A percentile compares a stretch with the other conserved stretches of the same genome.
Evolutionary conservation across 495 filamentous ascomycete species (phyloP).

Genomic region (Bacidia gigantensis): DNA sequence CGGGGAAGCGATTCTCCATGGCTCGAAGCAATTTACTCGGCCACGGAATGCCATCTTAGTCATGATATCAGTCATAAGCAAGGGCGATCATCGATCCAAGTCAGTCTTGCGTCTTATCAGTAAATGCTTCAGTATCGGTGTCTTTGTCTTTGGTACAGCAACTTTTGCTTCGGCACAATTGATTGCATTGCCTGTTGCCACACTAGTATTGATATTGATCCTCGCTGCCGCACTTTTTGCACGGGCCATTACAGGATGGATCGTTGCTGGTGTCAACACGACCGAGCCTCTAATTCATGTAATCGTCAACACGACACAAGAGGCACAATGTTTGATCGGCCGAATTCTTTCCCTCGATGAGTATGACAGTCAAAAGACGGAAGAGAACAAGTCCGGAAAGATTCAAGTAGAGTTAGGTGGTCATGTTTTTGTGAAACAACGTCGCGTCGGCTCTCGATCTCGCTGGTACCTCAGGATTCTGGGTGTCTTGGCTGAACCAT

Average conservation of each 20-base stretch:
- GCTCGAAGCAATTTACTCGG: background rate
- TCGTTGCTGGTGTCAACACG: constrained; percentile 1
- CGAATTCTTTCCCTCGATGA: constrained; percentile 3
- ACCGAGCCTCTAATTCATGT: constrained; percentile 10
- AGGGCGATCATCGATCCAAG: background rate
- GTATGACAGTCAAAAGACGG: background rate
- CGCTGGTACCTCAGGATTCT: background rate
- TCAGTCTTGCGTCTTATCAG: constrained; percentile 1
- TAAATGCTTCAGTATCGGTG: constrained; percentile 5
- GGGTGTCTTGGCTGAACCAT: background rate
- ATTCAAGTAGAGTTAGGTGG: background rate
- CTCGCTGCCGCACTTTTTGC: constrained; percentile 7
- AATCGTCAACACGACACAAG: constrained; percentile 2
- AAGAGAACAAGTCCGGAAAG: background rate
- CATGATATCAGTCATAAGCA: constrained; percentile 1
- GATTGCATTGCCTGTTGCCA: constrained; percentile 6
- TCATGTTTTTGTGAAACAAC: background rate
- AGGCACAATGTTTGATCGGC: background rate
- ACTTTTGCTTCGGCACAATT: constrained; percentile 8
- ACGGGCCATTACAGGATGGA: constrained; percentile 8
- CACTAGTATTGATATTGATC: constrained; percentile 2
- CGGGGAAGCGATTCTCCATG: background rate
- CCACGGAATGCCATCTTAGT: background rate
- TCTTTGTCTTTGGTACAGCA: constrained; percentile 10
- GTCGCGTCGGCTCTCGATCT: background rate